Percentiles rank a stretch among this genome's conserved stretches.
These are phyloP conservation scores for Talaromyces islandicus DNA, from an alignment of 2,329 filamentous ascomycete genomes.

Conservation along the genomic window DNA sequence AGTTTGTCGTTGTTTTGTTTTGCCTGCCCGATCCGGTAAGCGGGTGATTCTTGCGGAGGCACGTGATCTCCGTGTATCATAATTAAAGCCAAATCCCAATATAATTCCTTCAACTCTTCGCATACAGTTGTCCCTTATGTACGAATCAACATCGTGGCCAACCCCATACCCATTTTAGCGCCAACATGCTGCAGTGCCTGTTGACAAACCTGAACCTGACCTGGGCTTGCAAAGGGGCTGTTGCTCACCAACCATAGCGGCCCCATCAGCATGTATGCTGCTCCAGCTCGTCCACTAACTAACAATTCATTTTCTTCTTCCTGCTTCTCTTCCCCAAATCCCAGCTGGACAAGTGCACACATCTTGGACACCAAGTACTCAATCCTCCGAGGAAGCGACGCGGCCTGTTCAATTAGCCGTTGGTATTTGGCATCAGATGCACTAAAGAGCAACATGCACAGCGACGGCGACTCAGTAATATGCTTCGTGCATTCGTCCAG, in stretches of 20 bases:
- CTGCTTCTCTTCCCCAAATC: not conserved
- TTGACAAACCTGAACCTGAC: not conserved
- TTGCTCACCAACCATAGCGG: not conserved
- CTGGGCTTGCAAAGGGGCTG: not conserved
- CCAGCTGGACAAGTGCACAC: not conserved
- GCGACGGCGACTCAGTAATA: not conserved
- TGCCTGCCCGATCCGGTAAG: not conserved
- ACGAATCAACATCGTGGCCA: not conserved
- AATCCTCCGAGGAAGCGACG: not conserved
- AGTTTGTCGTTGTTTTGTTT: not conserved
- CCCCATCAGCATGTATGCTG: not conserved
- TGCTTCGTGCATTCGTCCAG: not conserved
- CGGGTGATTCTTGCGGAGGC: not conserved
- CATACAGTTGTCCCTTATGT: no score
- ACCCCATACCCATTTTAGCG: not conserved
- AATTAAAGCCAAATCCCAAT: no score
- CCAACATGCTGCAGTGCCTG: not conserved
- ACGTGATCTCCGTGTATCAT: not conserved
- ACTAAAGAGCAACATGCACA: not conserved
- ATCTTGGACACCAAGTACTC: not conserved
- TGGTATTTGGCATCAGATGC: not conserved
- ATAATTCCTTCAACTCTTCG: no score
- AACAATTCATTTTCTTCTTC: not conserved
- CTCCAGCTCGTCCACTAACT: not conserved
- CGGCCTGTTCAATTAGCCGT: not conserved